Evolutionary conservation across 1,139 yeast genomes (phyloP), one percentile per base, ranked within the genome.

Genomic region (Casaregolazyma suthepensis): DNA sequence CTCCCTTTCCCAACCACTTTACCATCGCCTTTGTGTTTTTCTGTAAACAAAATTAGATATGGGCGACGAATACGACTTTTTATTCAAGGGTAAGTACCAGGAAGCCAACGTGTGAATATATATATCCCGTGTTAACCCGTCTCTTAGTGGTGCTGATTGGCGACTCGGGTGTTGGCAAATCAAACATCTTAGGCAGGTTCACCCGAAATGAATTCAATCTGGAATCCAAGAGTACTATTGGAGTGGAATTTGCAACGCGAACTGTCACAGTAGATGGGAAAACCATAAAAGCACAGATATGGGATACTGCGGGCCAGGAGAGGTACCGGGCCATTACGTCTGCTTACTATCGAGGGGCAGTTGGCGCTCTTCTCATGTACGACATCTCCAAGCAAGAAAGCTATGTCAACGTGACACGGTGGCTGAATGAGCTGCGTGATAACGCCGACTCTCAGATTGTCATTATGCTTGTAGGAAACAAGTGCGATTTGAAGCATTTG

Each of bases 261-360:
- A 91, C 98, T 2, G 83, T 93, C 54, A 95, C 87, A 65, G 91
- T 93, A 54, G 98, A 93, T 65, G 96, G 95, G 56, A 93, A 91
- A 72, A 80, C 95, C 67, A 90, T 94, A 66, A 93, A 93, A 72
- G 97, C 98, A 7, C 99, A 94, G 72, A 90, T 93, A 67, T 93
- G 99, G 99, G 99, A 93, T 71, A 93, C 99, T 29, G 99, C 99
- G 1, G 99, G 99, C 56, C 99, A 93, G 75, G 99, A 93, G 73
- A 82, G 99, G 69, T 93, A 93, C 75, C 82, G 99, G 65, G 98
- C 99, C 52, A 93, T 93, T 67, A 94, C 99, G 43, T 85, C 95
- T 57, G 99, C 98, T 13, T 93, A 93, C 75, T 93, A 93, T 71
- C 80, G 99, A 68, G 99, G 99, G 48, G 99, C 99, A 0, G 96